These are phyloP conservation scores for Venturiaceae sp. DNA, from an alignment of 2,329 filamentous ascomycete species.

Conservation along the genomic window DNA sequence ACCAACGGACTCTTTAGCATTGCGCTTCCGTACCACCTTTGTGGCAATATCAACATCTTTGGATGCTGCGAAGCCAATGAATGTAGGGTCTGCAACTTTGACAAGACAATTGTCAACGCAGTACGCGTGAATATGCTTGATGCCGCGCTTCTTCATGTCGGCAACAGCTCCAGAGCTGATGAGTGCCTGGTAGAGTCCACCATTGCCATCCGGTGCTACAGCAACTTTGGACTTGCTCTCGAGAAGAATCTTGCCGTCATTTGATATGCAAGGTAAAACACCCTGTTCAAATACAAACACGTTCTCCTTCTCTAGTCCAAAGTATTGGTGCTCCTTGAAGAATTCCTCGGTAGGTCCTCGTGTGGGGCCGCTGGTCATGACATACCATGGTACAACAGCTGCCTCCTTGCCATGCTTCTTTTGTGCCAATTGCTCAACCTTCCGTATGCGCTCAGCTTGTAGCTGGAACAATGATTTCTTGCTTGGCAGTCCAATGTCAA, in stretches of 20 bases:
- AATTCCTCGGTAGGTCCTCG: constrained; percentile 85
- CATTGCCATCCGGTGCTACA: constrained; percentile 94
- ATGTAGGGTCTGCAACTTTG: constrained; percentile 92
- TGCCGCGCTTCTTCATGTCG: constrained; percentile 81
- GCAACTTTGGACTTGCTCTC: constrained; percentile 73
- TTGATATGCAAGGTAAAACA: constrained; percentile 91
- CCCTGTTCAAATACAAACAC: constrained; percentile 94
- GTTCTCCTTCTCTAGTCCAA: constrained; percentile 77
- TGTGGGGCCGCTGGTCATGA: constrained; percentile 97
- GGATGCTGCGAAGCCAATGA: constrained; percentile 84
- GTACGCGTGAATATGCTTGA: constrained; percentile 94
- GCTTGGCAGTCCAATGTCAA: constrained; percentile 87
- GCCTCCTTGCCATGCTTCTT: constrained; percentile 52
- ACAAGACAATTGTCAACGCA: constrained; percentile 99
- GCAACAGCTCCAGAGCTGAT: constrained; percentile 68
- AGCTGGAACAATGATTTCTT: constrained; percentile 95
- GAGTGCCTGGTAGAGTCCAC: constrained; percentile 90
- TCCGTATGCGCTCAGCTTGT: constrained; percentile 87
- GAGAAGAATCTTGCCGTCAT: constrained; percentile 93
- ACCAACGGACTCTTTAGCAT: constrained; percentile 90
- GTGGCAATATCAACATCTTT: constrained; percentile 92
- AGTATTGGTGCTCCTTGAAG: constrained; percentile 83
- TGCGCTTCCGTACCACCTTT: constrained; percentile 98
- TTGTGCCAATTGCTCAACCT: constrained; percentile 71
- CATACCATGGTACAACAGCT: constrained; percentile 83